phyloP scores from a whole-genome alignment of 306 rosid genomes.

The Astragalus membranaceus region DNA sequence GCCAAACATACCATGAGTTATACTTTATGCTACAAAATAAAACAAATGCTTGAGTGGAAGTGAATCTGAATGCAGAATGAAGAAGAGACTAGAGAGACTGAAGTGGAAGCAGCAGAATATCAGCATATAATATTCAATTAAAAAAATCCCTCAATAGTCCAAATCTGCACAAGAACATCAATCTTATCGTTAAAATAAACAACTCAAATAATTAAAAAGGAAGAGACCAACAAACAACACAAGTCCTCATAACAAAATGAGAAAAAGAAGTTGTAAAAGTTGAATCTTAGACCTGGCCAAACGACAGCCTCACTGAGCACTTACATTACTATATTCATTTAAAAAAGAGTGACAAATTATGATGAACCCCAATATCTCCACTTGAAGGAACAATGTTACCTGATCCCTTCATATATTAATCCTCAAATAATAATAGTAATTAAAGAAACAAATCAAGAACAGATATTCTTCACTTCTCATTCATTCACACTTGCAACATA shows the following conservation, averaged over 20 bases:
- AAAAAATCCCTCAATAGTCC: slow-evolving; percentile 1
- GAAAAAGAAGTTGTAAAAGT: slow-evolving; percentile 23
- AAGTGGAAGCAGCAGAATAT: slow-evolving; percentile 21
- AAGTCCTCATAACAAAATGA: slow-evolving; percentile 27
- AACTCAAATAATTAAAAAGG: slow-evolving; percentile 21
- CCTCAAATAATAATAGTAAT: slow-evolving; percentile 23
- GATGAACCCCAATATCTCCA: slow-evolving; percentile 51
- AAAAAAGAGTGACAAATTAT: slow-evolving; percentile 33
- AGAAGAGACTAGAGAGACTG: slow-evolving; percentile 5
- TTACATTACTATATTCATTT: slow-evolving; percentile 44
- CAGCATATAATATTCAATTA: slow-evolving; percentile 26
- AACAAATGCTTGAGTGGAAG: slow-evolving; percentile 10
- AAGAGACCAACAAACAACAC: slow-evolving; percentile 14
- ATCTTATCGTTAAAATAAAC: slow-evolving; percentile 25
- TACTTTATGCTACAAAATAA: slow-evolving; percentile 19
- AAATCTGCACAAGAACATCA: slow-evolving; percentile 17
- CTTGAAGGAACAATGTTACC: slow-evolving; percentile 36
- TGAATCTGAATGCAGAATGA: slow-evolving; percentile 27
- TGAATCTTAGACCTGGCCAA: slow-evolving; percentile 37
- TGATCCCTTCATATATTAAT: slow-evolving; percentile 32
- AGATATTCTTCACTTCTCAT: slow-evolving; percentile 63
- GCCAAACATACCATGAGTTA: not conserved
- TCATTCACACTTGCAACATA: slow-evolving; percentile 54
- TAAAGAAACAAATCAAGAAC: slow-evolving; percentile 55
- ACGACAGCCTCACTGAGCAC: slow-evolving; percentile 39